Percentiles rank a stretch among this genome's conserved stretches.
Conservation (phyloP, 2,329 filamentous ascomycete genomes). For the Arthrinium puccinioides region DNA sequence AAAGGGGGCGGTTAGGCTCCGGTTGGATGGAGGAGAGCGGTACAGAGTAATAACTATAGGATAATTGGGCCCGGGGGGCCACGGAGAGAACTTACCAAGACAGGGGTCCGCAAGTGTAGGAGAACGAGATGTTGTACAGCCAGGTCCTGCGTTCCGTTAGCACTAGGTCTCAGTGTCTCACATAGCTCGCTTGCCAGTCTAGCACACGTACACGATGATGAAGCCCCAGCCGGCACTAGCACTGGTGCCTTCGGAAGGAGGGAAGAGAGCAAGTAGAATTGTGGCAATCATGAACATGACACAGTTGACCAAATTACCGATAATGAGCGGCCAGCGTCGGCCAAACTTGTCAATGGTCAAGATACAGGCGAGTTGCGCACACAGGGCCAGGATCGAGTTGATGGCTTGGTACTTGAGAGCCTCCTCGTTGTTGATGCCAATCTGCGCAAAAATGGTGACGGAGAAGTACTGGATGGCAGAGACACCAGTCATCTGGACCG, state of each 20-base stretch:
- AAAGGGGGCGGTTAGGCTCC: constrained; percentile 6
- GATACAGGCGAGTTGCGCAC: constrained; percentile 64
- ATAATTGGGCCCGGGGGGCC: neutral
- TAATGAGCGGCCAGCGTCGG: constrained; percentile 64
- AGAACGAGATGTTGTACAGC: constrained; percentile 76
- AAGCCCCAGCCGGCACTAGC: constrained; percentile 59
- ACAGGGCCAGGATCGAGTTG: constrained; percentile 61
- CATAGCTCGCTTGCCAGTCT: no score
- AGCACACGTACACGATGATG: constrained; percentile 45
- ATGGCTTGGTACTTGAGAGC: constrained; percentile 72
- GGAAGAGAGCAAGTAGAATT: constrained; percentile 47
- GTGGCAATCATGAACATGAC: constrained; percentile 66
- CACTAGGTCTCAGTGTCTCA: neutral
- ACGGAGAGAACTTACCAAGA: constrained; percentile 19
- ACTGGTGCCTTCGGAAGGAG: constrained; percentile 44
- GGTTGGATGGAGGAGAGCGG: constrained; percentile 24
- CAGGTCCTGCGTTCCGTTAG: constrained; percentile 49
- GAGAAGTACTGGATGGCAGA: constrained; percentile 71
- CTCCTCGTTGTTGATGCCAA: constrained; percentile 57
- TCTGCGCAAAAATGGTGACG: constrained; percentile 58
- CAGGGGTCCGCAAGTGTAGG: constrained; percentile 62
- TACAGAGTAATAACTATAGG: neutral
- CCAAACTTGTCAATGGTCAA: constrained; percentile 62
- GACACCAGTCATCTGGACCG: constrained; percentile 70
- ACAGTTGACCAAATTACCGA: constrained; percentile 64